Evolutionary conservation across 2,329 filamentous ascomycete species (phyloP), one percentile per base, ranked within the genome.

Genomic region (Mollisia scopiformis): DNA sequence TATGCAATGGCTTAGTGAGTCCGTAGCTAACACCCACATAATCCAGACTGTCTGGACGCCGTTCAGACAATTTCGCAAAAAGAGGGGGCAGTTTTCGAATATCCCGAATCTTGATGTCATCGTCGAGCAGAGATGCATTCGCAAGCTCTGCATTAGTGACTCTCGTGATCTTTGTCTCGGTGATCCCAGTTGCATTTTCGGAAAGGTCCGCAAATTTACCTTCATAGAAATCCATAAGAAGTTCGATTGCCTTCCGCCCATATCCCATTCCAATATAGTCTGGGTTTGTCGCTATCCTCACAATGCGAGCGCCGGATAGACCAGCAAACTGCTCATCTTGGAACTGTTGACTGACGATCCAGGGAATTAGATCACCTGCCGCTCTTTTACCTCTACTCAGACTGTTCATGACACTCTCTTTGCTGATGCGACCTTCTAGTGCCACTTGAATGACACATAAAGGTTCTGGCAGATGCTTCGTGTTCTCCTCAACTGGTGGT

Each of bases 321-420:
- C 91, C 89, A 13, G 94, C 95, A 74, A 99, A 99, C 67, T 97
- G 93, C 67, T 96, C 92, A 70, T 99, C 95, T 73, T 98, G 95
- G 80, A 97, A 99, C 74, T 99, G 95, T 74, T 98, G 93, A 74
- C 92, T 96, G 64, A 99, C 91, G 31, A 98, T 84, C 95, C 95
- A 99, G 0, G 95, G 95, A 59, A 99, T 99, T 57, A 99, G 79
- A 75, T 99, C 95, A 70, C 95, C 95, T 39, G 91, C 88, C 1
- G 94, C 92, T 68, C 95, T 84, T 73, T 95, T 91, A 37, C 95
- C 96, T 73, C 95, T 86, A 70, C 91, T 94, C 65, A 99, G 79
- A 74, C 91, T 91, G 77, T 92, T 96, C 61, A 97, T 80, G 3
- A 99, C 93, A 72, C 93, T 98, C 71, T 96, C 89, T 66, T 88